phyloP scores from a whole-genome alignment of 1,139 yeast genomes.

The Torulaspora pretoriensis region DNA sequence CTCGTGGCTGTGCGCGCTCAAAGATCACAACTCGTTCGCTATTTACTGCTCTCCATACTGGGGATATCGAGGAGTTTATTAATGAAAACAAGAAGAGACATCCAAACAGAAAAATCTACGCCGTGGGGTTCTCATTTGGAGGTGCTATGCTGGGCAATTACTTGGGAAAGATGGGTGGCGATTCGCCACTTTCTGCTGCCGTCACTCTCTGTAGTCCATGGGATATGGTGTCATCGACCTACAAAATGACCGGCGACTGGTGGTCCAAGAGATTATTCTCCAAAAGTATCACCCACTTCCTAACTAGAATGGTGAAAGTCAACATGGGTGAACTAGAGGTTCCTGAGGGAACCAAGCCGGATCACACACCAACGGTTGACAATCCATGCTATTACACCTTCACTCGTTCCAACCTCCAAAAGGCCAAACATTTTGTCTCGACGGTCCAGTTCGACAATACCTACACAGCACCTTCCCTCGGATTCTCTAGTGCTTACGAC shows the following conservation, averaged over 20 bases:
- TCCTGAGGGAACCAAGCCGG: slow-evolving; percentile 28
- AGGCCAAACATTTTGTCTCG: slow-evolving; percentile 37
- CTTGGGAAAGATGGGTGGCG: slow-evolving; percentile 64
- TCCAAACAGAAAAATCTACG: slow-evolving; percentile 71
- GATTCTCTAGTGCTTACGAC: slow-evolving; percentile 63
- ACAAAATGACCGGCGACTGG: slow-evolving; percentile 48
- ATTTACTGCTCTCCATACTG: slow-evolving; percentile 71
- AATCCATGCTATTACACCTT: slow-evolving; percentile 32
- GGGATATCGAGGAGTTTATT: slow-evolving; percentile 62
- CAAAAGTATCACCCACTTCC: slow-evolving; percentile 62
- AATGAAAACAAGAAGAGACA: slow-evolving; percentile 49
- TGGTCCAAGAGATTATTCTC: slow-evolving; percentile 62
- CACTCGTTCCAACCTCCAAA: slow-evolving; percentile 38
- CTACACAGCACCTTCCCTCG: slow-evolving; percentile 71
- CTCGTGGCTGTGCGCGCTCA: slow-evolving; percentile 85
- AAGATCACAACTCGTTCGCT: slow-evolving; percentile 69
- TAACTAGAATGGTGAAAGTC: slow-evolving; percentile 57
- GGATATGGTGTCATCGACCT: slow-evolving; percentile 64
- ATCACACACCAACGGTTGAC: slow-evolving; percentile 37
- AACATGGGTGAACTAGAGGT: slow-evolving; percentile 53
- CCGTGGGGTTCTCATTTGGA: slow-evolving; percentile 87
- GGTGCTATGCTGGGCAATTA: slow-evolving; percentile 75
- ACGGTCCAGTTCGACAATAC: slow-evolving; percentile 61
- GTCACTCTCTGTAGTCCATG: slow-evolving; percentile 74
- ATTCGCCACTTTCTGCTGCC: slow-evolving; percentile 58